Percentiles rank a stretch among this genome's conserved stretches.
phyloP scores from a whole-genome alignment of 495 filamentous ascomycete species.

The Penicillium odoratum region DNA sequence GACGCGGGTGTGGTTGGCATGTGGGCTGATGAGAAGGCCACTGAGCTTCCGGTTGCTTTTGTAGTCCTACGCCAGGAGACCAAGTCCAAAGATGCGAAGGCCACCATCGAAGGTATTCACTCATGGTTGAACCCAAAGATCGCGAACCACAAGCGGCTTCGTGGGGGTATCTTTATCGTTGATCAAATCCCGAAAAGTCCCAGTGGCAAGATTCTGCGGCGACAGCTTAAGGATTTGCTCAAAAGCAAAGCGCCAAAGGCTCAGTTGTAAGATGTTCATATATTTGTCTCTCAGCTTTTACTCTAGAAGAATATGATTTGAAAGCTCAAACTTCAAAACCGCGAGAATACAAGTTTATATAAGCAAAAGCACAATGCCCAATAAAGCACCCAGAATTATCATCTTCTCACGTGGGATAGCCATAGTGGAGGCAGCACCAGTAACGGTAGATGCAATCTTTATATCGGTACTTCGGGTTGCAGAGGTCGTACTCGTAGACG shows the following conservation, averaged over 20 bases:
- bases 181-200: slow-evolving; percentile 74
- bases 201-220: slow-evolving; percentile 77
- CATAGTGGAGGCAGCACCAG: neutral
- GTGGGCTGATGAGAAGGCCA: slow-evolving; percentile 59
- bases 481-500: neutral
- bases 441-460: neutral
- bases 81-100: slow-evolving; percentile 35
- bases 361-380: neutral
- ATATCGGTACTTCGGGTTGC: neutral
- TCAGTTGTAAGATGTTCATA: slow-evolving; percentile 9
- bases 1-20: slow-evolving; percentile 72
- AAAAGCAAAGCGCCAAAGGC: slow-evolving; percentile 22
- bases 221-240: slow-evolving; percentile 50
- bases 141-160: slow-evolving; percentile 65
- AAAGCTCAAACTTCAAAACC: too few relatives aligned
- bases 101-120: slow-evolving; percentile 24
- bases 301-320: too few relatives aligned
- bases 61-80: slow-evolving; percentile 50
- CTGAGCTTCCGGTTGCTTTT: slow-evolving; percentile 77
- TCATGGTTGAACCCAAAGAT: slow-evolving; percentile 52
- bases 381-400: neutral
- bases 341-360: neutral
- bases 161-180: slow-evolving; percentile 73
- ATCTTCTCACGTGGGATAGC: neutral
- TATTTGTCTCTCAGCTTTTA: too few relatives aligned